Percentiles rank a stretch among this genome's conserved stretches.
phyloP scores from a whole-genome alignment of 2,329 filamentous ascomycete genomes.

The Calcarisporium arbuscula region DNA sequence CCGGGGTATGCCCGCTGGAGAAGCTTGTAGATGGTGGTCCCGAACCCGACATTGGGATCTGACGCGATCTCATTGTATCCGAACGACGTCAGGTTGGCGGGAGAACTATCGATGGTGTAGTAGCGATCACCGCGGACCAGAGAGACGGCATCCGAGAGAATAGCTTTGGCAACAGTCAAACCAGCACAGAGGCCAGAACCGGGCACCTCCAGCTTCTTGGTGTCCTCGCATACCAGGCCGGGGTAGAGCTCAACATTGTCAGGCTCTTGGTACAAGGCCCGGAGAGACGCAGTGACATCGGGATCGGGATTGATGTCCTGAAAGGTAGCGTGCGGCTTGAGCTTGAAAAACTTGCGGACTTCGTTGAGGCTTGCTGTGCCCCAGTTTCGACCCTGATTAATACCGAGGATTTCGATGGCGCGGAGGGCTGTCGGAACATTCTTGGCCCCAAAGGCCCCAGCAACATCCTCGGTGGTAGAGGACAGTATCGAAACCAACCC shows the following conservation, averaged over 20 bases:
- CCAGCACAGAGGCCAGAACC: conserved; percentile 1
- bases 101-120: conserved; percentile 46
- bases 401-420: conserved; percentile 53
- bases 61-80: conserved; percentile 4
- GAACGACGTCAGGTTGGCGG: conserved; percentile 25
- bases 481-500: conserved; percentile 49
- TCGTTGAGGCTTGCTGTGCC: conserved; percentile 55
- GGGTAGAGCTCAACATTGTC: conserved; percentile 59
- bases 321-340: conserved; percentile 50
- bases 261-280: conserved; percentile 49
- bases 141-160: conserved; percentile 64
- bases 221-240: conserved; percentile 60
- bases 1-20: conserved; percentile 16
- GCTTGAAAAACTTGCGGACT: conserved; percentile 54
- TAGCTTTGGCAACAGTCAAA: conserved; percentile 31
- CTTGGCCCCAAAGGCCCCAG: conserved; percentile 37
- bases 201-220: conserved; percentile 35
- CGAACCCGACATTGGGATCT: conserved; percentile 9
- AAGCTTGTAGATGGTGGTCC: conserved; percentile 16
- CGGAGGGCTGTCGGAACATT: conserved; percentile 51
- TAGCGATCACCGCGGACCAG: conserved; percentile 63
- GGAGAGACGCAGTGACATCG: conserved; percentile 40
- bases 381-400: conserved; percentile 52
- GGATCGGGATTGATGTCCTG: conserved; percentile 53
- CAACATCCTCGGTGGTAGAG: conserved; percentile 19